Percentiles rank a stretch among this genome's conserved stretches.
phyloP scores from a whole-genome alignment of 441 rosid genomes.

The Syzygium syzygioides region DNA sequence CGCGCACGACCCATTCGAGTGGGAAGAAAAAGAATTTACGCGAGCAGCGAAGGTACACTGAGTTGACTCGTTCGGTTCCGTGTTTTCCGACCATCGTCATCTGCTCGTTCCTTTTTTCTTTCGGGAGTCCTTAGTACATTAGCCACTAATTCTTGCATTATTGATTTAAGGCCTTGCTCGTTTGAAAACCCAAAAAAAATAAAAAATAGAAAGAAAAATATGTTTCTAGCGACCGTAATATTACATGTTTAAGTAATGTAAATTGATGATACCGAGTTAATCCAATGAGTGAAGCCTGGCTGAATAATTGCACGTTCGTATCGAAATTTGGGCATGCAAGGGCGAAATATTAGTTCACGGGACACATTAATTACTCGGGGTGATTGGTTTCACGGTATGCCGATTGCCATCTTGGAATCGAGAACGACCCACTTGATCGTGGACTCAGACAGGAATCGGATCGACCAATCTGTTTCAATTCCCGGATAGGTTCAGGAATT shows the following conservation, averaged over 20 bases:
- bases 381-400: not conserved
- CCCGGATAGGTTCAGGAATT: too few relatives aligned
- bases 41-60: not conserved
- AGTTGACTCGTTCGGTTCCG: not conserved
- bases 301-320: not conserved
- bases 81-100: not conserved
- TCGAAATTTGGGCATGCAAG: fast-evolving
- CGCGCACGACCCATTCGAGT: not conserved
- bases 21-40: not conserved
- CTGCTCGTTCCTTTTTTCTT: not conserved
- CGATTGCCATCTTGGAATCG: too few relatives aligned
- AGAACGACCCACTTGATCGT: too few relatives aligned
- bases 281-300: fast-evolving
- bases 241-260: not conserved
- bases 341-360: not conserved
- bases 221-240: not conserved
- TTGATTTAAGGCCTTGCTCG: not conserved
- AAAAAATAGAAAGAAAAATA: not conserved
- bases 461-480: too few relatives aligned
- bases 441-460: too few relatives aligned
- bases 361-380: not conserved
- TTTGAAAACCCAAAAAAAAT: not conserved
- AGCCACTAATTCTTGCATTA: not conserved
- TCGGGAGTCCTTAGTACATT: not conserved
- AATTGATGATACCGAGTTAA: fast-evolving